phyloP scores from a whole-genome alignment of 2,329 filamentous ascomycete genomes.

The Pseudohalonectria lignicola region DNA sequence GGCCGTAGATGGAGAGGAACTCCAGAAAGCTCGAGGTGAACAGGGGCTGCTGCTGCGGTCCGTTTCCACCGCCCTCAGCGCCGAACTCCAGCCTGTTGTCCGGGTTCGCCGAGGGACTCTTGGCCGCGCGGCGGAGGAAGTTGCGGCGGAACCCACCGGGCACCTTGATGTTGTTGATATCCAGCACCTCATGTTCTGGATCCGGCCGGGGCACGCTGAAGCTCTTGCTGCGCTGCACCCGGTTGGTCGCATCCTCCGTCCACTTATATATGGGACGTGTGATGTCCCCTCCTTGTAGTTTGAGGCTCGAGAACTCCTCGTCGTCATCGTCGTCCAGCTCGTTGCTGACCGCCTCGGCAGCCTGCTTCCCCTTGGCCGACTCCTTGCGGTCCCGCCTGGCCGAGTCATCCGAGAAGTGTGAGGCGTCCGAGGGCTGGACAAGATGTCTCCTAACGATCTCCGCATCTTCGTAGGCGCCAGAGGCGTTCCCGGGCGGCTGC shows the following conservation, averaged over 20 bases:
- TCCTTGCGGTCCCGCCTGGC: conserved; percentile 24
- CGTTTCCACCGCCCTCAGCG: conserved; percentile 18
- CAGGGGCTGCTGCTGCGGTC: conserved; percentile 38
- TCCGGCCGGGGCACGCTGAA: conserved; percentile 69
- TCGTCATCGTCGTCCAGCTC: conserved; percentile 28
- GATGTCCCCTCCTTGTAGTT: conserved; percentile 87
- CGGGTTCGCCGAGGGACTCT: conserved; percentile 39
- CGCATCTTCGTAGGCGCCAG: conserved; percentile 67
- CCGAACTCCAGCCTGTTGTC: conserved; percentile 24
- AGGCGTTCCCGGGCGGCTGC: conserved; percentile 28
- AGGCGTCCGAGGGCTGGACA: conserved; percentile 53
- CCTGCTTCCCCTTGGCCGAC: conserved; percentile 42
- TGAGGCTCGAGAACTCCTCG: conserved; percentile 87
- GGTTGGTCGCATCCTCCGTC: conserved; percentile 72
- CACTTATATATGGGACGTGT: conserved; percentile 94
- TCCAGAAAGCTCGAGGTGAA: conserved; percentile 92
- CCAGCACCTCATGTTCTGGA: conserved; percentile 67
- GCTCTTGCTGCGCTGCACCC: conserved; percentile 70
- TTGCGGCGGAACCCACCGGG: conserved; percentile 91
- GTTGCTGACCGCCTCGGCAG: conserved; percentile 20
- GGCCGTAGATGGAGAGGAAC: conserved; percentile 88
- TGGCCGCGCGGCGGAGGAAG: conserved; percentile 68
- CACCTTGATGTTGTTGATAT: conserved; percentile 84
- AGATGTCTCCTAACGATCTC: conserved; percentile 86
- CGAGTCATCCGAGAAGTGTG: conserved; percentile 39